Evolutionary conservation across 2,329 filamentous ascomycete species (phyloP), one percentile per base, ranked within the genome.

Genomic region (Orbilia quercus): DNA sequence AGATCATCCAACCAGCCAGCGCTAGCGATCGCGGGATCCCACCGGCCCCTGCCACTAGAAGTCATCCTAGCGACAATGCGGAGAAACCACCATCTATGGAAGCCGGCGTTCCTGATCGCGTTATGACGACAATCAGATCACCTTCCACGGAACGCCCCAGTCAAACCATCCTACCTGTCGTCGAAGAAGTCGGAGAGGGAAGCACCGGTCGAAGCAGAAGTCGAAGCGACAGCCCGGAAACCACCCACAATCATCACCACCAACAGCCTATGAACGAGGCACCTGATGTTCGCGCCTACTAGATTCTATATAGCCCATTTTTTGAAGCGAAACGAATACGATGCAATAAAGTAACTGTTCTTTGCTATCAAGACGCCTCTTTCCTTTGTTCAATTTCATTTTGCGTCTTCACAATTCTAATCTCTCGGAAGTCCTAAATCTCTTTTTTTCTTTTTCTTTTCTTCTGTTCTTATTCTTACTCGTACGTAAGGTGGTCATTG

Each of bases 181-280:
- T 98, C 5, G 91, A 96, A 76, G 94, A 98, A 81, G 90, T 88
- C n/a, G 90, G 88, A 3, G 94, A 97, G 80, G 89, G 77, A 20
- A 77, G 75, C 55, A 74, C 42, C 20, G 75, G 75, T 42, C 54
- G 73, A 63, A 76, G 59, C 45, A 60, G 76, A 36, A 77, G 76
- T 54, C 59, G 73, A 57, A 77, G 76, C 25, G 75, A 77, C 54
- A 76, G 75, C 60, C 31, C 76, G 53, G 72, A 76, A 74, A 66
- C 75, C 28, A 22, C 75, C 40, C 57, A 75, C 54, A 48, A 75
- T 50, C 40, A 71, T 14, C 48, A 50, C 11, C 53, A 67, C n/a
- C 63, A 51, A 20, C 40, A 66, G 60, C 58, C 50, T 62, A 67
- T 16, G 55, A 60, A 40, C 57, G 59, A 42, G 74, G 71, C 67